Evolutionary conservation across 2,329 filamentous ascomycete species (phyloP).

Genomic region (Fusarium sp.): DNA sequence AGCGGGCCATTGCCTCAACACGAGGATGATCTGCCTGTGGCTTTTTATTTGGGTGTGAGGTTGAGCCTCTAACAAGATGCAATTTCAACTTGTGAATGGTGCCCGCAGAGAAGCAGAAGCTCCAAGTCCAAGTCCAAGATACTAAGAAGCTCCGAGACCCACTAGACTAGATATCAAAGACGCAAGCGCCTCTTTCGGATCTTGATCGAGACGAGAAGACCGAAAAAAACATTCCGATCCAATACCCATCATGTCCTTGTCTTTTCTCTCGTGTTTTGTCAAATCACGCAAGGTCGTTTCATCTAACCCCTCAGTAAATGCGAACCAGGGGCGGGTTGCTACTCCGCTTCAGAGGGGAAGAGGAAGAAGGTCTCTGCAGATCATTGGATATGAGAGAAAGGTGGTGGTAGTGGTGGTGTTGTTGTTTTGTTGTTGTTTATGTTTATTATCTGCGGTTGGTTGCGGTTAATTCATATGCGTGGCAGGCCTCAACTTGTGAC

Average conservation of each 20-base stretch:
- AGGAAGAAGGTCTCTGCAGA: constrained; percentile 9
- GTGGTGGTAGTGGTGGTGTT: not conserved
- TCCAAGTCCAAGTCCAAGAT: constrained; percentile 9
- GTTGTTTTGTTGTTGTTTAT: constrained; percentile 26
- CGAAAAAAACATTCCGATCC: constrained; percentile 40
- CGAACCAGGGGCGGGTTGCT: constrained; percentile 34
- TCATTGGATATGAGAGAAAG: constrained; percentile 3
- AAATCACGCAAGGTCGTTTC: constrained; percentile 34
- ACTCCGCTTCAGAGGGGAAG: constrained; percentile 16
- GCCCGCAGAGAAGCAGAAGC: constrained; percentile 38
- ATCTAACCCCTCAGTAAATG: constrained; percentile 35
- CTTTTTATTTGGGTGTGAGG: constrained; percentile 13
- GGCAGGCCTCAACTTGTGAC: constrained; percentile 34
- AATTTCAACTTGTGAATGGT: constrained; percentile 47
- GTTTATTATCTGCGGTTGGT: constrained; percentile 13
- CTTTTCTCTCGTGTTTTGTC: constrained; percentile 17
- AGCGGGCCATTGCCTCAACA: constrained; percentile 39
- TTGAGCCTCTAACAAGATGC: constrained; percentile 2
- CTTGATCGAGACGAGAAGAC: constrained; percentile 42
- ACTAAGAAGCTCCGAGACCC: constrained; percentile 30
- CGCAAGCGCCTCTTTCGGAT: constrained; percentile 46
- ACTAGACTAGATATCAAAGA: constrained; percentile 40
- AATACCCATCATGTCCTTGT: constrained; percentile 36
- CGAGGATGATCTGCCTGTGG: constrained; percentile 42
- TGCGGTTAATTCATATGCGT: constrained; percentile 5